Evolutionary conservation across 1,284 basidiomycete species (phyloP).

Genomic region (Vanrija pseudolonga): DNA sequence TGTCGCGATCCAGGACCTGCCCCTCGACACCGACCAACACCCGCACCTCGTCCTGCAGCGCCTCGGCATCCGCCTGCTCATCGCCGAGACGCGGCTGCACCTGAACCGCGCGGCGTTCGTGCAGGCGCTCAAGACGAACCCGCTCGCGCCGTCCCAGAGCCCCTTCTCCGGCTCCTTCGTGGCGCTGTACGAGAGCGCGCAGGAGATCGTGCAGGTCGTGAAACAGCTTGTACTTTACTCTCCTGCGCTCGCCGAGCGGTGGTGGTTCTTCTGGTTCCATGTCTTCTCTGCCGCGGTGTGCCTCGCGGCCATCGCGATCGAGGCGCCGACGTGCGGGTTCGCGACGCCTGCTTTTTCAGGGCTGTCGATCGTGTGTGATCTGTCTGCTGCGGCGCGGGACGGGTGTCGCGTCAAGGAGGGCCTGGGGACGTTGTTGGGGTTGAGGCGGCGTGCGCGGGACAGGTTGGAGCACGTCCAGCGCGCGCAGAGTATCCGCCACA

Average conservation of each 20-base stretch:
- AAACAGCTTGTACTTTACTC: constrained; percentile 44
- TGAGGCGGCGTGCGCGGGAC: constrained; percentile 37
- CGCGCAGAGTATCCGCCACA: neutral
- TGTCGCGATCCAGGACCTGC: constrained; percentile 33
- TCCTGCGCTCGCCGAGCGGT: constrained; percentile 37
- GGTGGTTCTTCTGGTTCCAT: constrained; percentile 47
- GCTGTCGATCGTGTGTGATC: constrained; percentile 44
- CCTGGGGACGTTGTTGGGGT: constrained; percentile 36
- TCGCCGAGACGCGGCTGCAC: constrained; percentile 40
- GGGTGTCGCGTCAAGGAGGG: constrained; percentile 46
- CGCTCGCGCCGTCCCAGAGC: constrained; percentile 29
- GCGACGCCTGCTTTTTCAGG: constrained; percentile 41
- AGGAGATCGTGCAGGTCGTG: constrained; percentile 44
- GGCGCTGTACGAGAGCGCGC: constrained; percentile 40
- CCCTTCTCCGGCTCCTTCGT: constrained; percentile 34
- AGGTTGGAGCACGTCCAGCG: constrained; percentile 15
- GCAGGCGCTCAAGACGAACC: constrained; percentile 33
- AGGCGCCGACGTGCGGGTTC: constrained; percentile 43
- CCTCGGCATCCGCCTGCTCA: constrained; percentile 38
- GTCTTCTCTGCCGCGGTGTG: constrained; percentile 45
- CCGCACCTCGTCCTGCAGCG: constrained; percentile 44
- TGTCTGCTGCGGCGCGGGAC: constrained; percentile 37
- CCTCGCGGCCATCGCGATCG: constrained; percentile 43
- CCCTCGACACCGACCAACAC: constrained; percentile 31
- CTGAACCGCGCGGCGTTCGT: constrained; percentile 43